phyloP scores from a whole-genome alignment of 768 basidiomycete genomes.

The Phlebiopsis gigantea region DNA sequence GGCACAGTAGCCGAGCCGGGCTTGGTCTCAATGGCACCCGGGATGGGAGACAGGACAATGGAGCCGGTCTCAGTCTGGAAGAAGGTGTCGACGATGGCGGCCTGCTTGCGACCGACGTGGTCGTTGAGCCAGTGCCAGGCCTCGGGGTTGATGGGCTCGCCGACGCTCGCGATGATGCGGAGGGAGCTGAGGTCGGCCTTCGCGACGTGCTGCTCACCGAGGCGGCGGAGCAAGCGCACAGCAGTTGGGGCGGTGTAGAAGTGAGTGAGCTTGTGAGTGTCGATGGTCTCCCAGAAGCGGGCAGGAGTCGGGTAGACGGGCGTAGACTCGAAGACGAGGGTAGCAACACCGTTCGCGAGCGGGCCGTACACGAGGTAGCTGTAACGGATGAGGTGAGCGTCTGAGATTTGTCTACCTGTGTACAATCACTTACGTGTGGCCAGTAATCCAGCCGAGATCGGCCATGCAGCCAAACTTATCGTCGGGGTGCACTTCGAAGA shows the following conservation, averaged over 20 bases:
- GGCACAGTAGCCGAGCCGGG: conserved; percentile 96
- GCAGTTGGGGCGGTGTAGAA: conserved; percentile 94
- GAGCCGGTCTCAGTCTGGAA: conserved; percentile 99
- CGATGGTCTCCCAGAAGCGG: conserved; percentile 94
- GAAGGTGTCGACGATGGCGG: conserved; percentile 92
- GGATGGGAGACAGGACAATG: conserved; percentile 92
- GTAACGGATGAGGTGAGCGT: background rate
- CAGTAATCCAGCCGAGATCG: conserved; percentile 98
- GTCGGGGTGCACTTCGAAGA: conserved; percentile 96
- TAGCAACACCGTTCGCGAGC: conserved; percentile 72
- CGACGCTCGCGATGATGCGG: conserved; percentile 88
- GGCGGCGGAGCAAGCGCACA: conserved; percentile 83
- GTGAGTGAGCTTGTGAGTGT: conserved; percentile 89
- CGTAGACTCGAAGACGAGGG: conserved; percentile 91
- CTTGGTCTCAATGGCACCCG: conserved; percentile 93
- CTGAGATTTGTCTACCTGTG: background rate
- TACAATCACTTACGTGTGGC: conserved; percentile 58
- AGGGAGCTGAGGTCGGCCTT: conserved; percentile 75
- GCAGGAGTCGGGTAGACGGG: conserved; percentile 97
- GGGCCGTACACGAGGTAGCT: conserved; percentile 95
- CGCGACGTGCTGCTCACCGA: conserved; percentile 84
- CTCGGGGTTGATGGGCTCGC: conserved; percentile 98
- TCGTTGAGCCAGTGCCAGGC: conserved; percentile 99
- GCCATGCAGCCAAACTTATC: conserved; percentile 98
- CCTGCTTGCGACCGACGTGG: conserved; percentile 81